Percentiles rank a stretch among this genome's conserved stretches.
phyloP scores from a whole-genome alignment of 345 rosid species.

The Melaleuca alternifolia region DNA sequence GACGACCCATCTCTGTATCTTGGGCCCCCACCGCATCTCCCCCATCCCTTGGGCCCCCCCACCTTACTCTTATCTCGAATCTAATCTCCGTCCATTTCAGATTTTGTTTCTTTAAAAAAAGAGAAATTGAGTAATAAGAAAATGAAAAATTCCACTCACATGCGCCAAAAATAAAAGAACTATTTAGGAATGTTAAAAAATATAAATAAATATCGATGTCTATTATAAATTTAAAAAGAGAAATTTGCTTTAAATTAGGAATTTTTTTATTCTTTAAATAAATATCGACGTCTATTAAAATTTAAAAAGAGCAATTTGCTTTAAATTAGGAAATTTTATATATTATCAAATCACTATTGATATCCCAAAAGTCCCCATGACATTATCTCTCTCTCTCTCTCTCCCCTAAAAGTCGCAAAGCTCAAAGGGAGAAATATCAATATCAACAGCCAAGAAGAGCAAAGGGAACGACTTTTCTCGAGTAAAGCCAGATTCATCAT shows the following conservation, averaged over 20 bases:
- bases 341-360: not conserved
- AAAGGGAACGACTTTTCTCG: not conserved
- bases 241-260: not conserved
- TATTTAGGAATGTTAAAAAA: too few species aligned
- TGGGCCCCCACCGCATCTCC: not conserved
- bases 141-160: not conserved
- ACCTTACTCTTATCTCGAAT: not conserved
- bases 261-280: too few species aligned
- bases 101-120: not conserved
- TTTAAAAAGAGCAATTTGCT: not conserved
- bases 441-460: not conserved
- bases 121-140: rapidly evolving
- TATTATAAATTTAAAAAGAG: too few species aligned
- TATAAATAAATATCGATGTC: too few species aligned
- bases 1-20: not conserved
- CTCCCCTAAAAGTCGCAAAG: not conserved
- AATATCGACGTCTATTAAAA: too few species aligned
- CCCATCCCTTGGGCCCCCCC: not conserved
- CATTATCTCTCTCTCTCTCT: not conserved
- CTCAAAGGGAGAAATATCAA: not conserved
- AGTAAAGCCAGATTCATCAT: not conserved
- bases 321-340: too few species aligned
- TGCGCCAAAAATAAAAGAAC: too few species aligned
- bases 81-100: not conserved
- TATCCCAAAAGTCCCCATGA: not conserved